Evolutionary conservation across 768 basidiomycete genomes (phyloP).

Genomic region (Calocybe cyanea): DNA sequence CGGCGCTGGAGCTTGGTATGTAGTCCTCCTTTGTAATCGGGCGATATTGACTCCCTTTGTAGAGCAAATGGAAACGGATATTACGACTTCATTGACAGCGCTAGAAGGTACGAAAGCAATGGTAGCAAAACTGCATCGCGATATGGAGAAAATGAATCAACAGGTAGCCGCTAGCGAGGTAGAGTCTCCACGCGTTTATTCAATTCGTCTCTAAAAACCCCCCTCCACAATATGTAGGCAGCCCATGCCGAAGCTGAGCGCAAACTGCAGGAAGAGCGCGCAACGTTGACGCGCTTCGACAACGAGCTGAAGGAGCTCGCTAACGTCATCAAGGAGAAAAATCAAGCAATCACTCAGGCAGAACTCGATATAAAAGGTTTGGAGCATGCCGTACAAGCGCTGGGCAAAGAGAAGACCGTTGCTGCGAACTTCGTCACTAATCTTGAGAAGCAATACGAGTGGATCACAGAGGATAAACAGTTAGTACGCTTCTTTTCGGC

Average conservation of each 20-base stretch:
- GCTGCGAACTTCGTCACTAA: slow-evolving; percentile 49
- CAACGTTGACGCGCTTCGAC: slow-evolving; percentile 84
- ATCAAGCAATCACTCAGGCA: slow-evolving; percentile 60
- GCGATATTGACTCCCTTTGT: slow-evolving; percentile 5
- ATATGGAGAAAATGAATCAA: slow-evolving; percentile 55
- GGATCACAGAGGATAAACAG: slow-evolving; percentile 89
- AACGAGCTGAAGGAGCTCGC: slow-evolving; percentile 84
- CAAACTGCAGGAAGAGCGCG: slow-evolving; percentile 80
- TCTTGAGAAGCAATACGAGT: slow-evolving; percentile 80
- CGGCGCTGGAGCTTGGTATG: slow-evolving; percentile 83
- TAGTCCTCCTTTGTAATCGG: not conserved
- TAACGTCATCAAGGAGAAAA: slow-evolving; percentile 76
- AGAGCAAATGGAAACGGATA: slow-evolving; percentile 84
- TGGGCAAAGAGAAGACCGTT: slow-evolving; percentile 62
- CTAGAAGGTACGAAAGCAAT: slow-evolving; percentile 39
- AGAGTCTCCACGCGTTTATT: slow-evolving; percentile 7
- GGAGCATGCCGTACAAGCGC: slow-evolving; percentile 62
- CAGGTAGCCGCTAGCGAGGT: slow-evolving; percentile 49
- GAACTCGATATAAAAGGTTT: slow-evolving; percentile 63
- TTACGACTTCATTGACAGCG: slow-evolving; percentile 45
- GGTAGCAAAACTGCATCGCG: slow-evolving; percentile 53
- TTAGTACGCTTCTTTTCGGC: slow-evolving; percentile 35
- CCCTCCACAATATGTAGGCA: slow-evolving; percentile 32
- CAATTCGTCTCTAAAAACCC: not conserved
- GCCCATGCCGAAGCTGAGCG: slow-evolving; percentile 62